Base-by-base conservation (phyloP, 345 rosid species). In the Capsella bursapastoris region DNA sequence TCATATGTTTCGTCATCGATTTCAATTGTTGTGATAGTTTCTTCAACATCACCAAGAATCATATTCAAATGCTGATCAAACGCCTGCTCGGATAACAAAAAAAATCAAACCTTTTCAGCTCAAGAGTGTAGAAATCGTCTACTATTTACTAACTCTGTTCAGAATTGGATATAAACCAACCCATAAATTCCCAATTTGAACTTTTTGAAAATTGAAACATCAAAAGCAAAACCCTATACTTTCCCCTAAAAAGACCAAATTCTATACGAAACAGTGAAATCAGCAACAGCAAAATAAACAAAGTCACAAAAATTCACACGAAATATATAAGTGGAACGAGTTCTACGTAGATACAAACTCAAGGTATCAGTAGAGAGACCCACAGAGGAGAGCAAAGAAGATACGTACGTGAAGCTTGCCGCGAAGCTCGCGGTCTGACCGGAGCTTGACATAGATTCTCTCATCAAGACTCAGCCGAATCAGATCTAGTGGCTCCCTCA, bases 41-140 rank as follows among this genome's bases (percentile, higher is more conserved):
- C 99, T 84, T 96, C 99, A 62, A 96, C 99, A 74, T 96, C 98
- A 63, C 98, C 99, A 27, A 96, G 97, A 77, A 96, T 92, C 99
- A 96, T 96, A 78, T 96, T 96, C 70, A 96, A 82, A 84, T 96
- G 99, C 85, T 96, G 98, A 87, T 96, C 99, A 80, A 92, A 96
- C 45, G 99, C 99, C 98, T 96, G 89, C 47, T 40, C 47, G 48
- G 64, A 74, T 0, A 3, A 22, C 25, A 64, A 32, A 44, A 72
- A 25, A 44, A 56, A 68, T 25, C 37, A 59, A 70, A 32, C 41
- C 34, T 27, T 44, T 5, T 15, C 11, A 56, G 28, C 7, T 22
- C 9, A 0, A 43, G 18, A 44, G 3, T 14, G 7, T 73, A 27
- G 7, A 64, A 53, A 5, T 38, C 71, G 12, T 37, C 15, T 11